Base-by-base conservation (phyloP, 352 stramenopile genomes). In the Discostella stelligera region DNA sequence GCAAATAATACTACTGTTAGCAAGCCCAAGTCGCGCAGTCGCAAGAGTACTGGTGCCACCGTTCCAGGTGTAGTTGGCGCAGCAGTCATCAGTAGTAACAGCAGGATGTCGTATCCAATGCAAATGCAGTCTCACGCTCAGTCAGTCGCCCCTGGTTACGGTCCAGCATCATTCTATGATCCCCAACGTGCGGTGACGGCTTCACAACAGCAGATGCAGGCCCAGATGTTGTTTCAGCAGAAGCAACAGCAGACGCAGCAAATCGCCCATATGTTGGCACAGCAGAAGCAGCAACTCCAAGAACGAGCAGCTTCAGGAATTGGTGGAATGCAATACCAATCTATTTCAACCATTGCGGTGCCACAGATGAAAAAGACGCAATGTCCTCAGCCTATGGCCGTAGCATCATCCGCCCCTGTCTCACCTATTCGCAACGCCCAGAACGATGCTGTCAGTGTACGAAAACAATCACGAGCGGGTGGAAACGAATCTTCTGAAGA, bases 11-110 rank as follows among this genome's bases (percentile, higher is more conserved):
- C 5, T 20, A 67, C n/a, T 20, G 60, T 44, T 9, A 67, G 21
- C 60, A 67, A 67, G 23, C 30, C 66, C 41, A 81, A 74, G 23
- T 64, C 75, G 10, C 61, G 55, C 23, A 60, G 79, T 25, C 66
- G 71, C 46, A 55, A 55, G 14, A 76, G 44, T 30, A 50, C 58
- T 16, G 59, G 63, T 76, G 68, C 30, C 25, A 5, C 5, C 32
- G 3, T 66, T 0, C 63, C 60, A 52, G 32, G 6, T 30, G 56
- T 0, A 18, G 56, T 13, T 50, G 16, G 5, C 27, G 32, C 56
- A 65, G 56, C 46, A 41, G 44, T 32, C 70, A 71, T 27, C 48
- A 16, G 23, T 16, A 32, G 27, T 32, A 32, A 32, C 5, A 32
- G 27, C 20, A 48, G 49, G 18, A 25, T 52, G 23, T 20, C 64